Evolutionary conservation across 2,329 filamentous ascomycete species (phyloP).

Genomic region (Aspergillus costaricaensis): DNA sequence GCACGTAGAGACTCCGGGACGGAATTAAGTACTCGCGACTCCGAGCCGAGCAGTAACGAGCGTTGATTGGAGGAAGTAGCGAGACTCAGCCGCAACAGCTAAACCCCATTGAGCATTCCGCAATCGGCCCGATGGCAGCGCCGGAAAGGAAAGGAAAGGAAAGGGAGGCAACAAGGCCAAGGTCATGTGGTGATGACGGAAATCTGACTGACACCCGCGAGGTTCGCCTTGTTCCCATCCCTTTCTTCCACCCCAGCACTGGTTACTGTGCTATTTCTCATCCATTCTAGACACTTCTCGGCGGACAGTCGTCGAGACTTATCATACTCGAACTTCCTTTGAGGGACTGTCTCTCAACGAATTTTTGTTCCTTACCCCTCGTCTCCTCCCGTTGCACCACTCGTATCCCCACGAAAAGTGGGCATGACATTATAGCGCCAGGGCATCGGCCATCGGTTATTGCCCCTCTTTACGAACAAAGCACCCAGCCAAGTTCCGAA

Average conservation of each 20-base stretch:
- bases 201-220: slow-evolving; percentile 21
- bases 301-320: background rate
- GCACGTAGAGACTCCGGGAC: background rate
- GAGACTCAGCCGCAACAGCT: slow-evolving; percentile 4
- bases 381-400: slow-evolving; percentile 16
- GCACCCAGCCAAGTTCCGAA: background rate
- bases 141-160: slow-evolving; percentile 12
- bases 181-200: slow-evolving; percentile 29
- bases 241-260: slow-evolving; percentile 17
- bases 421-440: slow-evolving; percentile 19
- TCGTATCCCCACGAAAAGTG: slow-evolving; percentile 23
- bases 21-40: background rate
- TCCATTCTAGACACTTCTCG: slow-evolving; percentile 7
- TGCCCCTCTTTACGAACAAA: slow-evolving; percentile 4
- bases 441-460: slow-evolving; percentile 6
- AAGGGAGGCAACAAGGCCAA: slow-evolving; percentile 9
- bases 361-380: slow-evolving; percentile 19
- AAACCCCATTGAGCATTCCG: slow-evolving; percentile 5
- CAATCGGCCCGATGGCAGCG: slow-evolving; percentile 16
- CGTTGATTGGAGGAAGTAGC: background rate
- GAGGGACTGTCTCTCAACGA: slow-evolving; percentile 4
- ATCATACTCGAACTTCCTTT: background rate
- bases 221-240: slow-evolving; percentile 14
- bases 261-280: slow-evolving; percentile 16
- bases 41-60: background rate